Evolutionary conservation across 371 early-diverging fungal species (phyloP).

Genomic region (Mortierella sp.): DNA sequence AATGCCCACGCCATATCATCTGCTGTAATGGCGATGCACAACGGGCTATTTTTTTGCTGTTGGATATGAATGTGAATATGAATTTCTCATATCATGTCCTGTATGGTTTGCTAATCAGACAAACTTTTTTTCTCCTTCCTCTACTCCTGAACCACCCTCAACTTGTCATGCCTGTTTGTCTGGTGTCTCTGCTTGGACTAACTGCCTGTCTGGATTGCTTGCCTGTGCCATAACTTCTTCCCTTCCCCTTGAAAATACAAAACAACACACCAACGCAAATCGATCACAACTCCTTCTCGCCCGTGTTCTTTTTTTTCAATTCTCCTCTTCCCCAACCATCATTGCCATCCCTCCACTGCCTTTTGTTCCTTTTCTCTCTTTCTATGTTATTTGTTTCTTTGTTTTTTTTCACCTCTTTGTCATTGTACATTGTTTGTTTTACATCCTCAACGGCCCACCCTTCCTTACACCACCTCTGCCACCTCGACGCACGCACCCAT

Average conservation of each 20-base stretch:
- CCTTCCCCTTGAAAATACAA: neutral
- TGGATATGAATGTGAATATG: neutral
- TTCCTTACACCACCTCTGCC: neutral
- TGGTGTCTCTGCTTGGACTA: neutral
- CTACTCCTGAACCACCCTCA: neutral
- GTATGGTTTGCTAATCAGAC: conserved; percentile 8
- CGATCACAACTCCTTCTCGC: conserved; percentile 5
- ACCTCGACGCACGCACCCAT: conserved; percentile 4
- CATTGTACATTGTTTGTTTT: neutral
- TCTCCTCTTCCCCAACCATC: neutral
- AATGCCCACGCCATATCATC: neutral
- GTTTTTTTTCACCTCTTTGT: neutral
- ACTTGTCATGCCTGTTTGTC: neutral
- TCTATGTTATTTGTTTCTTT: neutral
- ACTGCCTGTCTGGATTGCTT: neutral
- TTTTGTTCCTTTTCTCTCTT: neutral
- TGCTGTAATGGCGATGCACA: neutral
- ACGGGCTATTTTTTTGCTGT: neutral
- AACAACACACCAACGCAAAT: no score
- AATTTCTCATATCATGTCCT: neutral
- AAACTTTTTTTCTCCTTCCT: neutral
- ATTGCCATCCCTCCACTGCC: neutral
- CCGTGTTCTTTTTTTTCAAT: neutral
- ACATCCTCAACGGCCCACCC: neutral
- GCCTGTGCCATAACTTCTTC: neutral